Percentiles rank a stretch among this genome's conserved stretches.
Conservation (phyloP, 306 rosid species). For the Spatholobus suberectus region DNA sequence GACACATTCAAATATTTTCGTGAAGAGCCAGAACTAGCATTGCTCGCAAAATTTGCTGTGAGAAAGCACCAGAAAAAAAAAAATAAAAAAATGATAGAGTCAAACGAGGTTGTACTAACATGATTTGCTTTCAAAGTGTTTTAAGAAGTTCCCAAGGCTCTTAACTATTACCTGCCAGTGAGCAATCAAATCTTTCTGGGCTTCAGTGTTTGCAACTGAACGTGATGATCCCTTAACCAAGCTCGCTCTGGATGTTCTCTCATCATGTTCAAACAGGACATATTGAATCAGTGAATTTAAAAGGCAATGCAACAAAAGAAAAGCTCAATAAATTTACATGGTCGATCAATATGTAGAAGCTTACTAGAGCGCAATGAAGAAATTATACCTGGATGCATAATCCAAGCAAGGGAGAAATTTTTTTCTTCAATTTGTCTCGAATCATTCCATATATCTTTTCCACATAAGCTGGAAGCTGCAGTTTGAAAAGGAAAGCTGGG, state of each 20-base stretch:
- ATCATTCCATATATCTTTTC: slow-evolving; percentile 99
- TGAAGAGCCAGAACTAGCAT: slow-evolving; percentile 7
- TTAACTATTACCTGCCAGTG: slow-evolving; percentile 99
- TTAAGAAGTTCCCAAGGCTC: slow-evolving; percentile 81
- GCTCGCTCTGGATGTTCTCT: slow-evolving; percentile 91
- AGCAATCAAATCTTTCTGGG: slow-evolving; percentile 95
- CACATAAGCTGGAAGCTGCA: slow-evolving; percentile 97
- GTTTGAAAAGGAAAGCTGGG: slow-evolving; percentile 98
- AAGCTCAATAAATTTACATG: slow-evolving; percentile 25
- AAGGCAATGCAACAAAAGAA: slow-evolving; percentile 28
- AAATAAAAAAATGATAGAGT: background rate
- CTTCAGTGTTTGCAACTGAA: slow-evolving; percentile 81
- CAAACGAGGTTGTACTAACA: slow-evolving; percentile 62
- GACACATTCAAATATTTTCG: background rate
- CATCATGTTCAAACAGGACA: slow-evolving; percentile 46
- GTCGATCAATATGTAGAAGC: background rate
- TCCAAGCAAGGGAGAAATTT: slow-evolving; percentile 96
- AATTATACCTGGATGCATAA: slow-evolving; percentile 89
- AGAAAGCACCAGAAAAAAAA: slow-evolving; percentile 19
- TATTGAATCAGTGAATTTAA: slow-evolving; percentile 19
- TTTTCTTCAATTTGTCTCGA: slow-evolving; percentile 97
- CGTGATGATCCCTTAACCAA: slow-evolving; percentile 92
- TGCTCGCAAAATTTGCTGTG: background rate
- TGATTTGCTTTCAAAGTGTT: slow-evolving; percentile 84
- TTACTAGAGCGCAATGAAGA: background rate